Base-by-base conservation (phyloP, 345 rosid genomes). In the Eucalyptus polyanthemos region DNA sequence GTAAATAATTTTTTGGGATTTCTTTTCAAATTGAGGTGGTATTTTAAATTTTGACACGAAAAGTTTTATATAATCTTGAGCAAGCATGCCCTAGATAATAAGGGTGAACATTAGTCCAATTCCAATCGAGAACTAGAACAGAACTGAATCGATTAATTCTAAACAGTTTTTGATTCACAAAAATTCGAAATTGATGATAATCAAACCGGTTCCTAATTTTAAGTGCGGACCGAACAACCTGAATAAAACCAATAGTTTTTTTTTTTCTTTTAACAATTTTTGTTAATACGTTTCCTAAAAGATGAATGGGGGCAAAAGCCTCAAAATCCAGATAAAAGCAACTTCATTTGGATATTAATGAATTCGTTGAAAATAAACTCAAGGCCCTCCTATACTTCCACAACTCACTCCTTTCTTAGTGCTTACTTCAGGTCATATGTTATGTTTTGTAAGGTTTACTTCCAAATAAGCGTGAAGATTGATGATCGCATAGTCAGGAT, bases 241-340 rank as follows among this genome's bases (percentile, higher is more conserved):
- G 0, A 10, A 31, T 0, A 0, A 3, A 4, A 31, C 0, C 0
- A 0, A 31, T 69, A 5, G 58, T 2, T 0, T 5, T 8, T 16
- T 67, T 65, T 14, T 58, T 50, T 50, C 51, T 58, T 25, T 58
- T 0, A 0, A 58, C 14, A 11, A 4, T 14, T 69, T 9, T 34
- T 69, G 11, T 17, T 69, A 34, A 16, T 34, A 0, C 4, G 0
- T 9, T 69, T 34, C 44, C 8, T 22, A 19, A 34, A 56, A 17
- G 44, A 72, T 34, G 81, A 72, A 1, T 3, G 14, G 5, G 25
- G 44, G 4, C 25, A 17, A 19, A 69, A 69, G 80, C 44, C 44
- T 69, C 44, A 34, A 69, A 69, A 34, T 22, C 44, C 8, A 9
- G 14, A 34, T 13, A 69, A 69, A 34, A 17, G 1, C 80, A 17